Evolutionary conservation across 1,284 basidiomycete genomes (phyloP), one percentile per base, ranked within the genome.

Genomic region (Moniliella sp.): DNA sequence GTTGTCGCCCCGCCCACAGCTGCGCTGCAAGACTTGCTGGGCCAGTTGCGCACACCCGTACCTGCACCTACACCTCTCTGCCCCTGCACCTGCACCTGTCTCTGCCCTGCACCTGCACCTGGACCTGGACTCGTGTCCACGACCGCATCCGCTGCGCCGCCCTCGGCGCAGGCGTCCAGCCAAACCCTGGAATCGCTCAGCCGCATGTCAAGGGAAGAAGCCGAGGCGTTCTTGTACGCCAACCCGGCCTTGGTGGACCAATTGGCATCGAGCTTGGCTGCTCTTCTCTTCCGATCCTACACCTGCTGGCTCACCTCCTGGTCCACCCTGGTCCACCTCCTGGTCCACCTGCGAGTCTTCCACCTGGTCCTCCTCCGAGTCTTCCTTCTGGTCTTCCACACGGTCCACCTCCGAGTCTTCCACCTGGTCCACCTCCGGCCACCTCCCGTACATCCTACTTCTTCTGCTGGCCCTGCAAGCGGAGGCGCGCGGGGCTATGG

Each of bases 11-110:
- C n/a, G n/a, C n/a, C n/a, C n/a, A n/a, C n/a, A 23, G 21, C 21
- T 23, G 28, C 35, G 4, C 25, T 43, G n/a, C 41, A 40, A 28
- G 39, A 43, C 17, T 27, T 43, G 13, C 41, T 43, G 25, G 34
- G 27, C 15, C 31, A 34, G 11, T 30, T 43, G 11, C 38, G 40
- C 17, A 36, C 25, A 4, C 31, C 26, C 28, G 36, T n/a, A 11
- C 11, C 15, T 12, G 14, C 8, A 17, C 16, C 10, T 25, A 15
- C 25, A 5, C 4, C n/a, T 4, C 3, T 12, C 9, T 23, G n/a
- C 8, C 21, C 8, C 7, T 23, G 21, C 8, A 7, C 7, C 21
- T 23, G 21, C 21, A 7, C 7, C 21, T 7, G 21, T 23, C 28
- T 15, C 16, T 15, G 25, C 4, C 3, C 26, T 2, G 3, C 13